phyloP scores from a whole-genome alignment of 1,139 yeast genomes.

The Debaryomyces nepalensis region DNA sequence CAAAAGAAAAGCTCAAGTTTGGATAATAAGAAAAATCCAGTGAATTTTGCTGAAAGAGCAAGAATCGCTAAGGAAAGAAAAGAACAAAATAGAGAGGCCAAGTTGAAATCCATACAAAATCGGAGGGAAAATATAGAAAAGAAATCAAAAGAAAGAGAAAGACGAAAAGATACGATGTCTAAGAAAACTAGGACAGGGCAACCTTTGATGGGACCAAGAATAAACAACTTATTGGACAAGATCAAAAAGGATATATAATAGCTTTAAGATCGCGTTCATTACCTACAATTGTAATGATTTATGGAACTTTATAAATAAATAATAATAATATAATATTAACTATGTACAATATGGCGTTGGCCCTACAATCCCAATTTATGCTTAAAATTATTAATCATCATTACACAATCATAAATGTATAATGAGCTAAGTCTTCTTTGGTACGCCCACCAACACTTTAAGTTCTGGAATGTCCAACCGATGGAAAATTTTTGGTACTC shows the following conservation, averaged over 20 bases:
- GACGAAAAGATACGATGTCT: conserved; percentile 54
- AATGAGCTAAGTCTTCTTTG: conserved; percentile 59
- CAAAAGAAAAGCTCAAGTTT: not conserved
- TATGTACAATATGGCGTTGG: conserved; percentile 10
- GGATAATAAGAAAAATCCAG: conserved; percentile 20
- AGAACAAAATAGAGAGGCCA: conserved; percentile 38
- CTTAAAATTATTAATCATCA: conserved; percentile 30
- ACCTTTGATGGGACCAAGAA: conserved; percentile 90
- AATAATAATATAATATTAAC: conserved; percentile 4
- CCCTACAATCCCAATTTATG: conserved; percentile 13
- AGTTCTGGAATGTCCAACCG: conserved; percentile 37
- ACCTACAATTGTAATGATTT: not conserved
- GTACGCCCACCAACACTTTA: conserved; percentile 54
- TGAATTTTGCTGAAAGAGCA: conserved; percentile 52
- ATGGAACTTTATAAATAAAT: conserved; percentile 4
- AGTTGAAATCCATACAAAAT: conserved; percentile 34
- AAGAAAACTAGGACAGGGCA: conserved; percentile 78
- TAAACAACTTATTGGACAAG: conserved; percentile 76
- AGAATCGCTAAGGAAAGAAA: conserved; percentile 49
- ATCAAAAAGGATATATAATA: conserved; percentile 54
- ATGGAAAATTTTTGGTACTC: conserved; percentile 42
- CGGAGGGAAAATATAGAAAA: conserved; percentile 28
- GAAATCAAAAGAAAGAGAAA: conserved; percentile 37
- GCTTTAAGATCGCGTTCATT: not conserved
- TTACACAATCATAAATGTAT: conserved; percentile 55